Conservation (phyloP, 306 rosid species). For the Vigna radiata region DNA sequence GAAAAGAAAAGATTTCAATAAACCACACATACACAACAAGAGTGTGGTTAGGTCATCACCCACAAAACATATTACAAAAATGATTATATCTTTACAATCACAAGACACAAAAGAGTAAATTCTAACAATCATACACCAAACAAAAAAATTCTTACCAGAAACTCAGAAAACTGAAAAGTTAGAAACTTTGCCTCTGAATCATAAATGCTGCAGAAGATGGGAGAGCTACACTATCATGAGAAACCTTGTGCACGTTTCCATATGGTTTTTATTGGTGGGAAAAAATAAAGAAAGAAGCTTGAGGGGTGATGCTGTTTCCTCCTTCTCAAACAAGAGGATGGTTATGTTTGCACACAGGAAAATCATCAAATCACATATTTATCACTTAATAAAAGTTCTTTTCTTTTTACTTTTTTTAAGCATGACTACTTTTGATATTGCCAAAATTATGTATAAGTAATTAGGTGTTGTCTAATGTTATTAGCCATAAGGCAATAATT, state of each 20-base stretch:
- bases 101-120: neutral
- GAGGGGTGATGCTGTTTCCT: neutral
- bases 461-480: no score
- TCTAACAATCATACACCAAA: neutral
- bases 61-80: constrained; percentile 30
- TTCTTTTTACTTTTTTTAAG: no score
- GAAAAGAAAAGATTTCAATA: neutral
- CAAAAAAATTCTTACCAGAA: constrained; percentile 51
- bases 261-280: neutral
- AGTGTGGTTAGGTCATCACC: constrained; percentile 30
- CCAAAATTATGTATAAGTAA: neutral
- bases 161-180: constrained; percentile 15
- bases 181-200: constrained; percentile 35
- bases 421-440: neutral
- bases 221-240: constrained; percentile 10
- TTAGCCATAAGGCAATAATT: no score
- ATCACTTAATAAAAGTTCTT: neutral
- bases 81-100: neutral
- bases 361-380: constrained; percentile 6
- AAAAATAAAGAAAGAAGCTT: neutral
- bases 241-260: neutral
- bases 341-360: neutral
- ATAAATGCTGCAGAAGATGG: constrained; percentile 20
- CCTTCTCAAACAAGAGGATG: neutral
- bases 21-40: constrained; percentile 18